Conservation (phyloP, 306 rosid genomes). For the Inga leiocalycina region DNA sequence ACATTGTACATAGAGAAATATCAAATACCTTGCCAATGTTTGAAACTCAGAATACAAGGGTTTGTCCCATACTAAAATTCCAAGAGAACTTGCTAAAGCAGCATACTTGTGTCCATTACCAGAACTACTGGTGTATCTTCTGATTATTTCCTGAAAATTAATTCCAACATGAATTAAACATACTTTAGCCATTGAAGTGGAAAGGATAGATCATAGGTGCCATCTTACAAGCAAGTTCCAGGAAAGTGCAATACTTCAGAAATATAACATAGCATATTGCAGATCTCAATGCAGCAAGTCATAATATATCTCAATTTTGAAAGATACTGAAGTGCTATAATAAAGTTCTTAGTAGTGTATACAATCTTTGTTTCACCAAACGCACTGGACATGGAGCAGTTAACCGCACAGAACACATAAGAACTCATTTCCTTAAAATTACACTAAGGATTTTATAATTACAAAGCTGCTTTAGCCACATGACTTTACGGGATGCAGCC, state of each 20-base stretch:
- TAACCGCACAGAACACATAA: background rate
- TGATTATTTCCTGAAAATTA: slow-evolving; percentile 66
- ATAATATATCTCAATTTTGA: slow-evolving; percentile 4
- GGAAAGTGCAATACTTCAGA: slow-evolving; percentile 16
- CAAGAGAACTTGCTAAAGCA: slow-evolving; percentile 83
- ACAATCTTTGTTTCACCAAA: slow-evolving; percentile 2
- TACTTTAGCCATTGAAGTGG: background rate
- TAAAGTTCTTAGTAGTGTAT: slow-evolving; percentile 16
- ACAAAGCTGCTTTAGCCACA: background rate
- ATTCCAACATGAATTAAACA: slow-evolving; percentile 22
- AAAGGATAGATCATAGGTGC: background rate
- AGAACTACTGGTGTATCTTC: slow-evolving; percentile 65
- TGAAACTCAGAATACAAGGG: slow-evolving; percentile 78
- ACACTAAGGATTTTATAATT: background rate
- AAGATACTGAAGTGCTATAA: background rate
- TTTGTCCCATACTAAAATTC: slow-evolving; percentile 78
- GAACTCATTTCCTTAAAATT: background rate
- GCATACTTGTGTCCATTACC: slow-evolving; percentile 72
- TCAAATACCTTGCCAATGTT: slow-evolving; percentile 72
- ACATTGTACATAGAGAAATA: background rate
- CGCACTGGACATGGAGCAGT: background rate
- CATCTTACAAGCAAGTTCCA: background rate
- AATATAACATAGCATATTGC: background rate
- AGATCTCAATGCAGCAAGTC: background rate
- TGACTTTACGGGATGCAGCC: background rate